These are phyloP conservation scores for Coniochaeta sp. DNA, from an alignment of 2,329 filamentous ascomycete genomes.

Conservation along the genomic window DNA sequence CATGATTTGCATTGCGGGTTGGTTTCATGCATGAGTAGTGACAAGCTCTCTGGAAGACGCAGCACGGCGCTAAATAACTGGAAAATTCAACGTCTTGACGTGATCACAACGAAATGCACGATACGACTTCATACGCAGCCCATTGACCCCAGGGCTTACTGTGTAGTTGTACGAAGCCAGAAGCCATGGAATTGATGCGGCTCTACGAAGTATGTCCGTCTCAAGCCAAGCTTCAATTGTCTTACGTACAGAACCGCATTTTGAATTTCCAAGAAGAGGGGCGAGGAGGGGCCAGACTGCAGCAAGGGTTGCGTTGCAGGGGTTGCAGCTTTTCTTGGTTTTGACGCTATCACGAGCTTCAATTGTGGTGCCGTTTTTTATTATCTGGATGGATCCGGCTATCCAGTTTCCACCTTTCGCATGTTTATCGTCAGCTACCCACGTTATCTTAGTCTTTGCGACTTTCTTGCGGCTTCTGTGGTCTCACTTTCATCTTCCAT, in stretches of 20 bases:
- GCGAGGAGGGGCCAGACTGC: not conserved
- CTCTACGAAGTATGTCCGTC: not conserved
- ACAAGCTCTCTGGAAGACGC: not conserved
- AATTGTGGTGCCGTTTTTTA: not conserved
- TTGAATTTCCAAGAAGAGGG: not conserved
- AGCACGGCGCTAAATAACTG: not conserved
- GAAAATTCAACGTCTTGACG: not conserved
- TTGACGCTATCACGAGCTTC: not conserved
- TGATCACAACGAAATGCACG: not conserved
- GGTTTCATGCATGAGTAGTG: not conserved
- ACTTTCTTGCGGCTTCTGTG: not conserved
- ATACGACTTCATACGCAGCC: too few species aligned
- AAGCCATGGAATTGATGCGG: too few species aligned
- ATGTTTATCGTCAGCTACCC: not conserved
- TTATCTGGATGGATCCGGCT: not conserved
- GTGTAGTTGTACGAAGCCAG: too few species aligned
- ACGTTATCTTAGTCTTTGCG: not conserved
- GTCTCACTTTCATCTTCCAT: too few species aligned
- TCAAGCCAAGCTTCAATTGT: not conserved
- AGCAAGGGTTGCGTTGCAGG: not conserved
- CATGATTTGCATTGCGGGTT: not conserved
- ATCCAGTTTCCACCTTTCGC: not conserved
- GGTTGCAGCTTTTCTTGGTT: not conserved
- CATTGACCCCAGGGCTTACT: too few species aligned
- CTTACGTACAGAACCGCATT: not conserved